These are phyloP conservation scores for Ophiostoma australiae DNA, from an alignment of 2,329 filamentous ascomycete species.

Conservation along the genomic window DNA sequence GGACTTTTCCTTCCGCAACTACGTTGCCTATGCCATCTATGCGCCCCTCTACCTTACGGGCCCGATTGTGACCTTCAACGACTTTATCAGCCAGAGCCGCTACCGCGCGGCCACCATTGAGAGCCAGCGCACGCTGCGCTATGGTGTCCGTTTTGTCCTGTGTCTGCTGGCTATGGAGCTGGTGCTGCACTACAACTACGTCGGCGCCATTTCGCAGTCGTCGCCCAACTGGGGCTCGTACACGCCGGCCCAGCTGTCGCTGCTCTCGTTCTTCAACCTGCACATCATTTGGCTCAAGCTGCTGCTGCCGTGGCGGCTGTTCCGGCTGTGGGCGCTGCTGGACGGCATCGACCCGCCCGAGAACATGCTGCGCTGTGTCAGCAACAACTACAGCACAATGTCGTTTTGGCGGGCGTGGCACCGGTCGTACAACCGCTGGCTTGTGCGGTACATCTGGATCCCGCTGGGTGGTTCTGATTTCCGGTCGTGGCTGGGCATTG, in stretches of 20 bases:
- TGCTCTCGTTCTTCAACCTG: constrained; percentile 93
- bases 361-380: constrained; percentile 97
- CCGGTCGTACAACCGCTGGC: constrained; percentile 89
- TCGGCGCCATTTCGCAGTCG: constrained; percentile 82
- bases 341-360: constrained; percentile 94
- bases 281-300: constrained; percentile 98
- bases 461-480: constrained; percentile 71
- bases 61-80: constrained; percentile 95
- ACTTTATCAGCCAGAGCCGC: constrained; percentile 84
- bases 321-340: constrained; percentile 88
- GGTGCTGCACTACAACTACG: constrained; percentile 86
- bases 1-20: constrained; percentile 80
- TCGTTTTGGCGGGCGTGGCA: constrained; percentile 98
- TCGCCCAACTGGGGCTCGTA: constrained; percentile 76
- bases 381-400: constrained; percentile 84
- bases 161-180: constrained; percentile 85
- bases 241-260: constrained; percentile 77
- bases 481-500: constrained; percentile 42
- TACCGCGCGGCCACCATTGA: constrained; percentile 69
- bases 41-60: constrained; percentile 89
- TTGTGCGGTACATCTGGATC: constrained; percentile 88
- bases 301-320: constrained; percentile 94
- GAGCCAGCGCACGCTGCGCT: constrained; percentile 65
- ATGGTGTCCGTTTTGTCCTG: constrained; percentile 75
- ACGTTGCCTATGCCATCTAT: constrained; percentile 84